These are phyloP conservation scores for Trichophyton simii DNA, from an alignment of 2,329 filamentous ascomycete genomes.

Conservation along the genomic window DNA sequence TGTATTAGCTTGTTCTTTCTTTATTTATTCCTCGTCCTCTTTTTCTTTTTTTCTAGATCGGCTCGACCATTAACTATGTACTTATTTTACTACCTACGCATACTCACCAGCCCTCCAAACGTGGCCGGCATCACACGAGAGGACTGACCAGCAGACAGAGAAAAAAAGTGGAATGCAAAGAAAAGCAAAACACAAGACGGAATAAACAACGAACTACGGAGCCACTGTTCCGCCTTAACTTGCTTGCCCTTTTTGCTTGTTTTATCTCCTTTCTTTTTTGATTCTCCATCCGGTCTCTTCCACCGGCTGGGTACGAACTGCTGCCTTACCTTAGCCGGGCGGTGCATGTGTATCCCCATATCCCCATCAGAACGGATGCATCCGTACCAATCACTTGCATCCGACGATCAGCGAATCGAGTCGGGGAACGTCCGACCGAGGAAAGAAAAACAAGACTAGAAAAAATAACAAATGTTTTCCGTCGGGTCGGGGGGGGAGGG, in stretches of 20 bases:
- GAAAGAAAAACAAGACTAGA: background rate
- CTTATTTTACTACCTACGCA: too few relatives aligned
- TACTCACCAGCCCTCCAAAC: background rate
- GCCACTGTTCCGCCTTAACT: background rate
- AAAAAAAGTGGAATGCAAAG: too few relatives aligned
- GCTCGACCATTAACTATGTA: background rate
- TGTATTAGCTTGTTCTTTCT: background rate
- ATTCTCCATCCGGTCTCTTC: background rate
- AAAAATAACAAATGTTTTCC: background rate
- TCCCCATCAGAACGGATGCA: background rate
- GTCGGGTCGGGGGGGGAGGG: background rate
- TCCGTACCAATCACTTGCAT: background rate
- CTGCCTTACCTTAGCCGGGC: background rate
- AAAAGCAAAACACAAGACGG: too few relatives aligned
- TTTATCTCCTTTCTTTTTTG: background rate
- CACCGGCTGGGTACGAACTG: background rate
- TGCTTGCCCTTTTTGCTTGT: too few relatives aligned
- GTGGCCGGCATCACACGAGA: background rate
- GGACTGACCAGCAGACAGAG: too few relatives aligned
- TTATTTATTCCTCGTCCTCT: background rate
- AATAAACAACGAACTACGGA: background rate
- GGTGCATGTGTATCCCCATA: background rate
- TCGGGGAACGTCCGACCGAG: background rate
- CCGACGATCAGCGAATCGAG: background rate
- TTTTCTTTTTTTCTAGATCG: background rate